These are phyloP conservation scores for Lasiodiplodia theobromae DNA, from an alignment of 2,329 filamentous ascomycete species.

Conservation along the genomic window DNA sequence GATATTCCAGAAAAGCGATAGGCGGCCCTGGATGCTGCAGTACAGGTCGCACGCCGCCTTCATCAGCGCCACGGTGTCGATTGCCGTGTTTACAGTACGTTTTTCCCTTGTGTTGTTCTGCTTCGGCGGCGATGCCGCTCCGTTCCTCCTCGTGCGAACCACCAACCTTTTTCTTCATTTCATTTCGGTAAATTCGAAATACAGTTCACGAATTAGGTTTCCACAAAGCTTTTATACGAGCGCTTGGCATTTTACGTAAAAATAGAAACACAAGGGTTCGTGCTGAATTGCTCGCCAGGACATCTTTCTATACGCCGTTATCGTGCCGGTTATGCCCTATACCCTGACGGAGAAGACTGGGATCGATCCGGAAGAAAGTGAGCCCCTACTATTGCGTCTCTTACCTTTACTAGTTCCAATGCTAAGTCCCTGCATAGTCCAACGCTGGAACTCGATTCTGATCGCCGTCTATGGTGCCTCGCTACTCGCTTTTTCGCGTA, in stretches of 20 bases:
- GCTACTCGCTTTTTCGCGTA: constrained; percentile 64
- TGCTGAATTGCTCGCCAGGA: constrained; percentile 48
- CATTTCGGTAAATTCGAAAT: neutral
- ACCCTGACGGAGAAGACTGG: constrained; percentile 64
- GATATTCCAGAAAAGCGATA: constrained; percentile 9
- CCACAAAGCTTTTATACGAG: constrained; percentile 27
- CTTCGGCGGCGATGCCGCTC: neutral
- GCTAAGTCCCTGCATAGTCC: constrained; percentile 50
- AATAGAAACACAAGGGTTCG: too few relatives aligned
- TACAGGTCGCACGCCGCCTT: constrained; percentile 44
- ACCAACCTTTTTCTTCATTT: neutral
- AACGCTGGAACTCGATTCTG: constrained; percentile 76
- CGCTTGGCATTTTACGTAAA: constrained; percentile 18
- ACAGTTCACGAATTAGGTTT: neutral
- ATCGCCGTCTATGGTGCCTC: constrained; percentile 75
- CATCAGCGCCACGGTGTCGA: constrained; percentile 43
- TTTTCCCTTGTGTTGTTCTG: neutral
- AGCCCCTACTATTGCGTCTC: neutral
- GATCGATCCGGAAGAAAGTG: constrained; percentile 51
- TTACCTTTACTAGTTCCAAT: neutral
- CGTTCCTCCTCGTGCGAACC: neutral
- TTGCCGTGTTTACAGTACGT: constrained; percentile 48
- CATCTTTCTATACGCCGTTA: constrained; percentile 68
- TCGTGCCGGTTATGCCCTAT: constrained; percentile 77
- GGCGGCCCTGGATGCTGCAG: constrained; percentile 42